phyloP scores from a whole-genome alignment of 495 filamentous ascomycete genomes.

The Chaetomium fimeti region DNA sequence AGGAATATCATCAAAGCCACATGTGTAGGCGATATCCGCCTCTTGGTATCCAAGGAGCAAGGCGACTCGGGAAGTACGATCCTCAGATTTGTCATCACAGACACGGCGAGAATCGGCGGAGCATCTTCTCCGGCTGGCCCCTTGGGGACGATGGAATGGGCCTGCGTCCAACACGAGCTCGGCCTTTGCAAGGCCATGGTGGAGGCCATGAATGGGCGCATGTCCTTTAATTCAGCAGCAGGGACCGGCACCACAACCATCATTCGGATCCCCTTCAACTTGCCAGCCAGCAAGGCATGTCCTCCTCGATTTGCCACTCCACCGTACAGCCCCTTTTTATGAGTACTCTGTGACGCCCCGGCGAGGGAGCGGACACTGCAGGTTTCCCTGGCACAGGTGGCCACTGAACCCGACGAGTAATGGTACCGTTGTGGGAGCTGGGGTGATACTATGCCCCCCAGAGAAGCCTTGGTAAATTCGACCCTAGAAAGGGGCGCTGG shows the following conservation, averaged over 20 bases:
- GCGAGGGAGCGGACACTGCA: no score
- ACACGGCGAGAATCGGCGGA: slow-evolving; percentile 85
- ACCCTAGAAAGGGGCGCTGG: no score
- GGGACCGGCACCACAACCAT: slow-evolving; percentile 62
- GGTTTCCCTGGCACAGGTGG: no score
- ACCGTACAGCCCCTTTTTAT: no score
- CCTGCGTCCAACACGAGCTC: slow-evolving; percentile 77
- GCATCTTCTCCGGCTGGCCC: no score
- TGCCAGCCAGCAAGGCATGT: not conserved
- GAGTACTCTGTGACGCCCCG: no score
- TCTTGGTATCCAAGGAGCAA: slow-evolving; percentile 48
- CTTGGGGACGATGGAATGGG: slow-evolving; percentile 70
- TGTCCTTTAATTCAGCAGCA: slow-evolving; percentile 59
- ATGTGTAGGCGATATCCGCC: slow-evolving; percentile 63
- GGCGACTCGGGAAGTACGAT: slow-evolving; percentile 50
- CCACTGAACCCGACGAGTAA: no score
- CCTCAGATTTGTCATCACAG: slow-evolving; percentile 65
- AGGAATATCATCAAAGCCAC: slow-evolving; percentile 82
- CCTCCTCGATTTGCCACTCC: not conserved
- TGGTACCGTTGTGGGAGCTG: no score
- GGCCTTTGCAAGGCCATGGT: slow-evolving; percentile 78
- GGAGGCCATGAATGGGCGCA: slow-evolving; percentile 77
- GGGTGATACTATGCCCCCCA: no score
- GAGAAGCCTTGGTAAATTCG: no score
- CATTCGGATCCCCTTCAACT: slow-evolving; percentile 65